Evolutionary conservation across 163 green algal species (phyloP), one percentile per base, ranked within the genome.

Genomic region (Chloromonas sp.): DNA sequence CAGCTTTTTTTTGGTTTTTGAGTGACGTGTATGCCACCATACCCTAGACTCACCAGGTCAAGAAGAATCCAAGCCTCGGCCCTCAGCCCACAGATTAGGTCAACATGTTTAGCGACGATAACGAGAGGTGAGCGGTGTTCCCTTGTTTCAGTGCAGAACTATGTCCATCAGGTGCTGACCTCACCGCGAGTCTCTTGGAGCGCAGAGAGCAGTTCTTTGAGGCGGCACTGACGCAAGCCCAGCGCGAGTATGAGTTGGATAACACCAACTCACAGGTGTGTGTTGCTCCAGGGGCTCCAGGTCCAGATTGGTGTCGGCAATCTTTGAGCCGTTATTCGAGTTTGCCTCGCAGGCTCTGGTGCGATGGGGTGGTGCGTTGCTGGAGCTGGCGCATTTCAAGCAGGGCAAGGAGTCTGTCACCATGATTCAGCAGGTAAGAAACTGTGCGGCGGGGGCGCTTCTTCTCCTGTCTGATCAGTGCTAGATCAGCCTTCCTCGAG

Each of bases 341-440:
- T 2, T 59, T 81, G 70, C 60, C 60, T 82, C 36, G 74, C 88
- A 98, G 95, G 96, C 95, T 0, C 89, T 99, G 0, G 98, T 96
- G 0, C 91, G 96, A 78, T 98, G 96, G 96, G 97, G 97, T 66
- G 95, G 96, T 0, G 95, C 97, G 1, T 88, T 99, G 84, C 90
- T 99, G 82, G 97, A 99, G 93, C 93, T 99, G 58, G 97, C 97
- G 13, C 97, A 99, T 87, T 98, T 97, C 84, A 92, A 93, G 60
- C 94, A 98, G 84, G 96, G 97, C 0, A 81, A 89, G 0, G 96
- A 98, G 74, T 95, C 96, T 0, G 92, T 93, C 15, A 87, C 94
- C 11, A 96, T 97, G 90, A 98, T 99, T 83, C 89, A 97, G 83
- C 87, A 97, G 86, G 95, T 95, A 85, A 79, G 89, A 5, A 11